Base-by-base conservation (phyloP, 129 eudicot species). In the carrot (Daucus carota) region DNA sequence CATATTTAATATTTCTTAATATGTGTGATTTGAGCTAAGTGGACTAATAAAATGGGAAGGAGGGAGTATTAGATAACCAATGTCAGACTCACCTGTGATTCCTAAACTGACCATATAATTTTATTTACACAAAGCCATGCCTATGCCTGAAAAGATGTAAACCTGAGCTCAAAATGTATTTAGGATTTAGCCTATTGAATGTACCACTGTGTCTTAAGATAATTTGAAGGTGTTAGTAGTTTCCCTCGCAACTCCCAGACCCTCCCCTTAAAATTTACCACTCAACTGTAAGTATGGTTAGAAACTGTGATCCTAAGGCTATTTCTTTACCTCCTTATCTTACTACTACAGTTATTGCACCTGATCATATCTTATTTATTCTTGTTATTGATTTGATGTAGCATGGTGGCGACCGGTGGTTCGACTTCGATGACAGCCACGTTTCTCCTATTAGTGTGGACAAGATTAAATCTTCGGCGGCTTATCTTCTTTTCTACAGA, bases 341-440 rank as follows among this genome's bases (percentile, higher is more conserved):
- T 22, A 52, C 48, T 7, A 52, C 3, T 40, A 4, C 43, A 52
- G 2, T 5, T 52, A 6, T 50, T 22, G 7, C 28, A 52, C 20
- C 46, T 40, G 32, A 40, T 34, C 28, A 40, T 1, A n/a, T 38
- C 22, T 40, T 36, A 70, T 41, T 8, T 41, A 70, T 70, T 70
- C 40, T 66, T 40, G 72, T 47, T 70, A 70, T 47, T 52, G 48
- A 38, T 42, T 62, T 79, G 74, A 26, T 87, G 87, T 73, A 92
- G 97, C 97, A 90, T 72, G 97, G 89, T n/a, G 97, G 93, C 32
- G 86, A 81, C 76, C 81, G 76, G 75, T 92, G 97, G 97, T 92
- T 87, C 33, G 92, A 92, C 88, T 92, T 92, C 50, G 97, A 92
- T 33, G 97, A 92, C 79, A 83, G 89, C 84, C 83, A 83, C 80